Evolutionary conservation across 106 monocot species (phyloP), one percentile per base, ranked within the genome.

Genomic region (Platanthera zijinensis): DNA sequence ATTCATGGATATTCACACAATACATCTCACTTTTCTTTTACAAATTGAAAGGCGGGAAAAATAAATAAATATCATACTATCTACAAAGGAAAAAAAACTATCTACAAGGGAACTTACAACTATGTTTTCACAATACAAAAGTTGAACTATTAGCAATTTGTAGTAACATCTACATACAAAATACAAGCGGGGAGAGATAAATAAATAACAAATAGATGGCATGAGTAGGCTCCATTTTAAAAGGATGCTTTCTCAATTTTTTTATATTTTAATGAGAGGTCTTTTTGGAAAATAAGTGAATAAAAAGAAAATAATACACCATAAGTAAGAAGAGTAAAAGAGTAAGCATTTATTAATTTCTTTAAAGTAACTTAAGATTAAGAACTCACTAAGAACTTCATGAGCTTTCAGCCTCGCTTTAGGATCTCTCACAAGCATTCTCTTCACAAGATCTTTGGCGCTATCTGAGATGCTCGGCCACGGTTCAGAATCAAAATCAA

Each of bases 381-480:
- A 46, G 18, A 61, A 64, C 77, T 77, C 72, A 82, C 82, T 77
- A 15, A 82, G 77, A 51, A 82, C 82, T 82, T 82, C 82, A 52
- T 82, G 77, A 63, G 82, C 82, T 13, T 76, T 72, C 77, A 82
- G 52, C 48, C 82, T 57, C 63, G 21, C 77, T 39, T 22, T 82
- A 32, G 82, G 76, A 46, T 82, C 82, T 82, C 82, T 82, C 12
- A 82, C 77, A 17, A 82, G 77, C 82, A 82, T 82, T 77, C 52
- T 82, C 52, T 51, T 77, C 22, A 82, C 72, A 63, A 82, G 54
- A 82, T 82, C 82, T 73, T 82, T 77, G 61, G 82, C 82, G 71
- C 82, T 61, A 0, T 82, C 62, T 18, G 82, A 82, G 56, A 82
- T 77, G 59, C 82, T 82, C 18, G 82, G 82, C 82, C 82, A 82